Base-by-base conservation (phyloP, 129 eudicot genomes). In the Logfia minima region DNA sequence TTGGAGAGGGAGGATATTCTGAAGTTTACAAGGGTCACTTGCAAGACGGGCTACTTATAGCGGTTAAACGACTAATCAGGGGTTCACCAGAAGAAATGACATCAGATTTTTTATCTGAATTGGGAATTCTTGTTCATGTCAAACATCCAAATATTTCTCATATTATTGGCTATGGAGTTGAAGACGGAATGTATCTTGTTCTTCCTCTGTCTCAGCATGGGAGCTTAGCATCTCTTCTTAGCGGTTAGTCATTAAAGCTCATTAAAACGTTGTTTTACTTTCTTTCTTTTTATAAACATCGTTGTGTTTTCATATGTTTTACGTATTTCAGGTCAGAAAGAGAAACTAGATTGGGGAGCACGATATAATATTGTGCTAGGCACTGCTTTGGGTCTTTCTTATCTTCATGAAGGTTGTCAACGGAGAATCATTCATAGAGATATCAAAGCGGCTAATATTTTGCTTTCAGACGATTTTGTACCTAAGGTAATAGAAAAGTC, bases 111-210 rank as follows among this genome's bases (percentile, higher is more conserved):
- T 80, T 95, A 87, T 91, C 99, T 0, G 99, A 95, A 83, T 88
- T 95, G 43, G 97, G 99, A 24, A 91, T 95, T 22, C 85, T 95
- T 64, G 99, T 91, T 29, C 99, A 95, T 66, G 99, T 95, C 39
- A 86, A 91, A 70, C 99, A 95, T 84, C 97, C 99, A 17, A 95
- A 95, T 79, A 86, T 95, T 59, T 83, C 99, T 13, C 82, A 81
- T 61, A 89, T 91, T 23, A 91, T 89, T 69, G 99, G 99, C 34
- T 95, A 95, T 79, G 96, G 96, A 22, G 89, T 94, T 34, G 99
- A 94, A 79, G 94, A 92, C 14, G 99, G 99, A 64, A 89, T 94
- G 97, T 93, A 94, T 75, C 96, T 94, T 77, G 97, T 94, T 82
- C 99, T 94, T 80, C 96, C 97, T 79, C 71, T 91, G 60, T 95